Conservation (phyloP, 2,329 filamentous ascomycete genomes). For the Xylaria sp. region DNA sequence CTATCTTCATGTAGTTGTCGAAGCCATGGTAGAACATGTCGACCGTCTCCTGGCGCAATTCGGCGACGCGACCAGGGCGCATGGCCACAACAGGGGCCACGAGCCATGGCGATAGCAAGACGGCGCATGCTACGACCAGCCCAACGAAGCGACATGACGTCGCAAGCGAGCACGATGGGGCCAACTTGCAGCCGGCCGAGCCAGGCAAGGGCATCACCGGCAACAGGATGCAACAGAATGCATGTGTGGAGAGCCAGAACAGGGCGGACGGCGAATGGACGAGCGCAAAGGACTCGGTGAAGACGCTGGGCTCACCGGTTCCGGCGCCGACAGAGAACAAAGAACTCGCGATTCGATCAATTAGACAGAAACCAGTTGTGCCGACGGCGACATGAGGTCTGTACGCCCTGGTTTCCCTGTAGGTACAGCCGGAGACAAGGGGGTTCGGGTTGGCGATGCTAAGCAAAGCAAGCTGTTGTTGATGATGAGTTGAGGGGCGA, state of each 20-base stretch:
- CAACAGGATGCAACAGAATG: constrained; percentile 47
- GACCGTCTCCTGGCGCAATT: constrained; percentile 68
- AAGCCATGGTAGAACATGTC: constrained; percentile 97
- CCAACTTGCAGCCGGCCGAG: constrained; percentile 49
- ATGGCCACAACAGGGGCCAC: constrained; percentile 57
- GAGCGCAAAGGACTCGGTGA: constrained; percentile 29
- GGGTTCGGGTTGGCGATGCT: background rate
- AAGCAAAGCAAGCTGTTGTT: background rate
- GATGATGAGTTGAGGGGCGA: constrained; percentile 1
- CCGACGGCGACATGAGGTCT: constrained; percentile 1
- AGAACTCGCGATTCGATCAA: background rate
- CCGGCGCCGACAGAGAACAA: constrained; percentile 17
- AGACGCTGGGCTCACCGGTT: constrained; percentile 24
- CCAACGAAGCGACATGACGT: constrained; percentile 35
- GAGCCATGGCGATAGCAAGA: constrained; percentile 53
- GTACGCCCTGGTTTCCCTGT: constrained; percentile 3
- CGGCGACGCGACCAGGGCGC: constrained; percentile 64
- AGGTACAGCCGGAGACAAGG: background rate
- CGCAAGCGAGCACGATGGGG: constrained; percentile 38
- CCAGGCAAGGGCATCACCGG: constrained; percentile 55
- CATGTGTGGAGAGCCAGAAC: constrained; percentile 46
- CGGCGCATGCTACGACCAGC: constrained; percentile 43
- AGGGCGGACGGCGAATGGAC: constrained; percentile 1
- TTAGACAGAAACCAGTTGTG: background rate
- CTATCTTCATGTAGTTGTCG: constrained; percentile 92